Base-by-base conservation (phyloP, 1,139 yeast genomes). In the Hanseniaspora gamundiae region DNA sequence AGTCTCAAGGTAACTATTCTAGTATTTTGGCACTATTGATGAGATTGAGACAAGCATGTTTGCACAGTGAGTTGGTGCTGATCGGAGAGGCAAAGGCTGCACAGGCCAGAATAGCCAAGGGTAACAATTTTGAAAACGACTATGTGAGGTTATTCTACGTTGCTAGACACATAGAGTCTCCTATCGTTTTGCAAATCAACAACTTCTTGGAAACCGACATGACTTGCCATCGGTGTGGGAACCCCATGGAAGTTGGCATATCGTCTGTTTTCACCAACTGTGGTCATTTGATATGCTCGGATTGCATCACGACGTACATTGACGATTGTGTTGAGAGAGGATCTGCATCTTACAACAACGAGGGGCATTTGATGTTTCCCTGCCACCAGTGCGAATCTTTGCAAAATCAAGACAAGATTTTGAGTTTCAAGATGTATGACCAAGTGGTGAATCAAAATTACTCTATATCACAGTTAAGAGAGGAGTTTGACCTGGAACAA, bases 31-130 rank as follows among this genome's bases (percentile, higher is more conserved):
- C 87, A 0, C 64, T 88, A 53, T 69, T 91, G 48, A 65, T 88
- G 40, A 71, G 97, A 43, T 68, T 91, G 53, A 71, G 98, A 48
- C 97, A 91, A 62, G 93, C 95, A 2, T 85, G 96, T 58, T 80
- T 88, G 54, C 97, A 91, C 61, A 76, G 80, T 38, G 79, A 74
- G 53, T 66, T 91, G 46, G 91, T 86, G 33, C 74, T 76, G 49
- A 68, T 82, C 44, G 88, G 88, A 22, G 74, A 70, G 53, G 59
- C 67, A 52, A 70, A 63, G 48, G 64, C 68, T 11, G 60, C 57
- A 17, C 31, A 29, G 14, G 47, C 36, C n/a, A 33, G 24, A 19
- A 19, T 33, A 8, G 36, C 36, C 22, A 33, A 19, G 20, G 35
- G 39, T 13, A 17, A 33, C 35, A 33, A 30, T 39, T 17, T 26